These are phyloP conservation scores for Fagopyrum esculentum DNA, from an alignment of 148 eudicot species.

Conservation along the genomic window DNA sequence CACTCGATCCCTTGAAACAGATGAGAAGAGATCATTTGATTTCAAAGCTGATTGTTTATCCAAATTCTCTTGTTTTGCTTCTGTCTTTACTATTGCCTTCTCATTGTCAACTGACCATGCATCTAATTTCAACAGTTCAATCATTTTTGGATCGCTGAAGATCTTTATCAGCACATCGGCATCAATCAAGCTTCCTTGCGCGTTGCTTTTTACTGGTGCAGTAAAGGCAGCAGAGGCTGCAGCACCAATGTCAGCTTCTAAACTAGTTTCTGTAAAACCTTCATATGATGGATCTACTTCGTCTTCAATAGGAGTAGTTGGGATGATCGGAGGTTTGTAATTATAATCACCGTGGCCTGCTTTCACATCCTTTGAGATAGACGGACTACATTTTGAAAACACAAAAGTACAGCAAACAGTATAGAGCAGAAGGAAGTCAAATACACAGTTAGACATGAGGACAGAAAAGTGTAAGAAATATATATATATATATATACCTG, in stretches of 20 bases:
- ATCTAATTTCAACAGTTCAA: constrained; percentile 23
- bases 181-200: constrained; percentile 42
- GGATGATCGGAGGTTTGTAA: constrained; percentile 32
- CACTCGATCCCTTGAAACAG: not conserved
- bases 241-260: constrained; percentile 34
- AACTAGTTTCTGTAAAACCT: constrained; percentile 14
- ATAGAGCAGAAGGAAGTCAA: not conserved
- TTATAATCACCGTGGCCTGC: constrained; percentile 28
- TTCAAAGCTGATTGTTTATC: not conserved
- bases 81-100: not conserved
- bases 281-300: constrained; percentile 9
- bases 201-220: constrained; percentile 32
- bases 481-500: constrained; percentile 24
- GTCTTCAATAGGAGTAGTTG: constrained; percentile 52
- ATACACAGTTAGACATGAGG: not conserved
- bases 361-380: constrained; percentile 22
- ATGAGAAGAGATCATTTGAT: not conserved
- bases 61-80: not conserved
- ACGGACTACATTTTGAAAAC: constrained; percentile 31
- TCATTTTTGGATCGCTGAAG: constrained; percentile 41
- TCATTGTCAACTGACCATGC: constrained; percentile 6
- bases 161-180: constrained; percentile 39
- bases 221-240: constrained; percentile 41
- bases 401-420: constrained; percentile 5
- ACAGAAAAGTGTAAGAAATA: not conserved